Base-by-base conservation (phyloP, 768 basidiomycete species). In the Boletus tomentosulus region DNA sequence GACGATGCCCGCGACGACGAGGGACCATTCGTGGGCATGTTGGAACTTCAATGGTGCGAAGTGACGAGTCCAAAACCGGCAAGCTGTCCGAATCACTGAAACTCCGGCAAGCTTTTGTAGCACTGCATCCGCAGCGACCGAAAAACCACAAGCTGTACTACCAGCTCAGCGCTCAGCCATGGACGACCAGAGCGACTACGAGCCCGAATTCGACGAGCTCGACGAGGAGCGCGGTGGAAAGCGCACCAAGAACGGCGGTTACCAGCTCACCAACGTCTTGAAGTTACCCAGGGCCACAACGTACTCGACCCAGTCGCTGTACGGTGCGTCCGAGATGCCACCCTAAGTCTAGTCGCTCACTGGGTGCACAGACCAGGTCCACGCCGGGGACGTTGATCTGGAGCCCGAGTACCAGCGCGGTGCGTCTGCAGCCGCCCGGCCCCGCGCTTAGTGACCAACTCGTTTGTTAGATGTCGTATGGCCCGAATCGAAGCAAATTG, bases 361-460 rank as follows among this genome's bases (percentile, higher is more conserved):
- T 24, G 22, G 15, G 9, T 24, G 30, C 38, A 37, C 59, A 88
- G 87, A 87, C 50, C 85, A 89, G 66, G 79, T 89, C 33, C 68
- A 77, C 47, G 73, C 69, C n/a, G 72, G 72, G 2, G 85, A 87
- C 50, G 86, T 92, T 48, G 74, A 87, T 61, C 69, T 89, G 8
- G 82, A 89, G 41, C 85, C 88, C 0, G 89, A 89, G 37, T 91
- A 91, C 62, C 89, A 91, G 63, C 80, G 88, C 63, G 88, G 85
- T 84, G 50, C 15, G 56, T 67, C 22, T 50, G n/a, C 46, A 15
- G 41, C 60, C n/a, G 44, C 10, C 22, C 8, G 24, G n/a, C 16
- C 11, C 10, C 50, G 19, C 38, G 38, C 19, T n/a, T 30, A 44
- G 30, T 28, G 16, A 42, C 44, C 13, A 6, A 22, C 22, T 3